Base-by-base conservation (phyloP, 257 asterid species). In the Petunia secreta region DNA sequence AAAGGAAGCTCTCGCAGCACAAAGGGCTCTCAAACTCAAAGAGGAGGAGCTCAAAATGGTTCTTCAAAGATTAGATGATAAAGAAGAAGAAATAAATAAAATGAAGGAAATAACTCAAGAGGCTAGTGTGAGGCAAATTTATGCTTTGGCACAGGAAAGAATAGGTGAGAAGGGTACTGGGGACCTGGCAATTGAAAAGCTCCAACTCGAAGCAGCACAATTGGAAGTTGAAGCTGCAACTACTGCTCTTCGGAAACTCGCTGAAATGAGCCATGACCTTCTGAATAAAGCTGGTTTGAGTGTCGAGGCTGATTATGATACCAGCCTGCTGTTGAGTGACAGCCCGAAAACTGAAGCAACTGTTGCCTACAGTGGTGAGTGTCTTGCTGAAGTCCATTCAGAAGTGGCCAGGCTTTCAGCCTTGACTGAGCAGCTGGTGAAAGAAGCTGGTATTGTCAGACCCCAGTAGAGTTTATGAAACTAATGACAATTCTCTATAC, bases 141-240 rank as follows among this genome's bases (percentile, higher is more conserved):
- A 89, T 75, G 88, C 88, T n/a, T 86, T 89, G 83, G 86, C 91
- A 60, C 91, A 89, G 80, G 90, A 90, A 80, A 89, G 77, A 80
- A 84, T 86, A 8, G 92, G 90, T 8, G 93, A 80, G 16, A 88
- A 67, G 86, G 88, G 89, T 40, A 81, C 83, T 37, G 97, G 92
- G 41, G 94, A 90, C 52, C 88, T 88, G 37, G 94, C 92, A 58
- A 88, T 87, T 14, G 98, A 92, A 88, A 88, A 90, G 71, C 96
- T 93, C 60, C 91, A 91, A 71, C 8, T 92, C 15, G 94, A 91
- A 85, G 90, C 86, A 65, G 94, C 98, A 68, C 91, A 90, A 80
- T 81, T 93, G 80, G 93, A 95, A 84, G 91, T 89, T 38, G 95
- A 93, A 87, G 98, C 97, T 67, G 98, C 96, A 15, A 91, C 89